Conservation (phyloP, 208 protist species). For the Trypanosoma avium region DNA sequence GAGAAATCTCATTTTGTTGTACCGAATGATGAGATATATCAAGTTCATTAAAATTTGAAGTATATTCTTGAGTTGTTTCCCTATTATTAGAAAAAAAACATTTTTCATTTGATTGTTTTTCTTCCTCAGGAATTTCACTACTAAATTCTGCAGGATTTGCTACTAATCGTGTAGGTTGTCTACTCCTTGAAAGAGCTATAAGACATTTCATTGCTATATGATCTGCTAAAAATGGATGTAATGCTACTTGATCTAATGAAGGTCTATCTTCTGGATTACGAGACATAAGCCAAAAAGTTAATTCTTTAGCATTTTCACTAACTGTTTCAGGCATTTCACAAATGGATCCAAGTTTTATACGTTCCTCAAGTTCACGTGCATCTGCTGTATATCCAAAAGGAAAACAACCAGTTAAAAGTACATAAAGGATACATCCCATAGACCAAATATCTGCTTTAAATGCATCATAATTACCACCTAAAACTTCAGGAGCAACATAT, state of each 20-base stretch:
- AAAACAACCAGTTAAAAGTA: constrained; percentile 80
- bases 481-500: constrained; percentile 83
- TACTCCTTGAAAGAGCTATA: constrained; percentile 38
- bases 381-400: constrained; percentile 78
- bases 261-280: constrained; percentile 54
- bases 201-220: constrained; percentile 52
- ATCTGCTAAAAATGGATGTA: constrained; percentile 63
- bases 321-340: constrained; percentile 53
- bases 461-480: constrained; percentile 75
- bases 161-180: constrained; percentile 31
- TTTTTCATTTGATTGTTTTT: constrained; percentile 12
- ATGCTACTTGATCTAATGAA: constrained; percentile 61
- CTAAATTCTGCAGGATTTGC: constrained; percentile 70
- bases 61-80: neutral
- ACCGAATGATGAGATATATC: neutral
- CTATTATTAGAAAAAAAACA: neutral
- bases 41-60: neutral
- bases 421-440: constrained; percentile 84
- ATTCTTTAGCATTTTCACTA: constrained; percentile 51
- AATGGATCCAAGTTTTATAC: constrained; percentile 55
- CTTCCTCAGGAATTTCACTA: constrained; percentile 48
- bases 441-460: constrained; percentile 89
- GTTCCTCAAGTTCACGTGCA: constrained; percentile 42
- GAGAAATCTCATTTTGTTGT: neutral
- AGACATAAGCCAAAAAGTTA: constrained; percentile 68